phyloP scores from a whole-genome alignment of 2,329 filamentous ascomycete species.

The Sclerotiophoma versabilis region DNA sequence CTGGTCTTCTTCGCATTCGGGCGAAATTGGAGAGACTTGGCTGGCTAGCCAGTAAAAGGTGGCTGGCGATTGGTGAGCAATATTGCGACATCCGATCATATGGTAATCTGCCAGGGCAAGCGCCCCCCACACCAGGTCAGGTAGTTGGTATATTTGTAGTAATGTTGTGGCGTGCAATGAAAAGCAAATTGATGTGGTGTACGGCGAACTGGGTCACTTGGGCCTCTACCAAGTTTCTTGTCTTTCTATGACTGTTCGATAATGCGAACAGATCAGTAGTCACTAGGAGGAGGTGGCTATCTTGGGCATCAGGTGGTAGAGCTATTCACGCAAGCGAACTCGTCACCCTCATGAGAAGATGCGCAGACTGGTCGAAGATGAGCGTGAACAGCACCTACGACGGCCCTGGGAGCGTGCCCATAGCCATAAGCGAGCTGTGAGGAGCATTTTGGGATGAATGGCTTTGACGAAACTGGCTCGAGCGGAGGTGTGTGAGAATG shows the following conservation, averaged over 20 bases:
- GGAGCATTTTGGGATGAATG: constrained; percentile 27
- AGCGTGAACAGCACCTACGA: constrained; percentile 18
- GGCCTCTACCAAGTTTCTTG: constrained; percentile 3
- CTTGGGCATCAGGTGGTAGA: constrained; percentile 13
- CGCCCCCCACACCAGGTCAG: constrained; percentile 5
- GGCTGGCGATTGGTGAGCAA: constrained; percentile 14
- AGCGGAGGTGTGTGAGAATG: constrained; percentile 24
- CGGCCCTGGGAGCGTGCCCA: constrained; percentile 31
- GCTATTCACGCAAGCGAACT: constrained; percentile 39
- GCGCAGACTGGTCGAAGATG: constrained; percentile 23
- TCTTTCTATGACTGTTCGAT: constrained; percentile 9
- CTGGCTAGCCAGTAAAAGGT: constrained; percentile 9
- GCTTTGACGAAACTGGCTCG: constrained; percentile 23
- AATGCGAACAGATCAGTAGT: neutral
- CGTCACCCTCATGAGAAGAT: constrained; percentile 20
- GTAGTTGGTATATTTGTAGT: constrained; percentile 7
- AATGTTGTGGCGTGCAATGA: constrained; percentile 1
- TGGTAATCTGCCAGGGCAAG: constrained; percentile 7
- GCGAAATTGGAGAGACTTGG: constrained; percentile 3
- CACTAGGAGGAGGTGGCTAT: neutral
- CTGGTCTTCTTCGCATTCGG: neutral
- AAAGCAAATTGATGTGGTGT: constrained; percentile 8
- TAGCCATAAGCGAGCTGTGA: constrained; percentile 34
- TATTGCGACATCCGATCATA: constrained; percentile 17
- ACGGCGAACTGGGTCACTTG: constrained; percentile 10